These are phyloP conservation scores for Ambrosia artemisiifolia DNA, from an alignment of 129 eudicot species.

Conservation along the genomic window DNA sequence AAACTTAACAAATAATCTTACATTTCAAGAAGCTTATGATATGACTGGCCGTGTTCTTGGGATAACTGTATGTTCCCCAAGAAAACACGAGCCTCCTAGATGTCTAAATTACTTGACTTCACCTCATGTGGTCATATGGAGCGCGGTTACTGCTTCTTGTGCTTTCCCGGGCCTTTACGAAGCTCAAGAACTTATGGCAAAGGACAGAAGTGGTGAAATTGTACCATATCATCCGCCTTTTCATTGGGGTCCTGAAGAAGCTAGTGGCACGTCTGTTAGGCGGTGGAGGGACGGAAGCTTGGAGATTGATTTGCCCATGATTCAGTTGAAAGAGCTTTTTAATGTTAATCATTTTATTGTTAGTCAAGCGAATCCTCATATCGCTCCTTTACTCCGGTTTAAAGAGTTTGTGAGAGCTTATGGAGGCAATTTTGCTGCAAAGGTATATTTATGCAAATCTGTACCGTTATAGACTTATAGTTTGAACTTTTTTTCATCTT, in stretches of 20 bases:
- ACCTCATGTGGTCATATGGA: conserved; percentile 95
- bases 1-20: conserved; percentile 76
- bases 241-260: conserved; percentile 75
- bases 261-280: conserved; percentile 52
- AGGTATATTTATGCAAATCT: conserved; percentile 46
- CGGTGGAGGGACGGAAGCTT: conserved; percentile 99
- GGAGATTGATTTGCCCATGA: conserved; percentile 95
- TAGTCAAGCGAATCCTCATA: conserved; percentile 98
- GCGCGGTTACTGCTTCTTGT: conserved; percentile 98
- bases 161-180: conserved; percentile 98
- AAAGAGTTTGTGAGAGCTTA: conserved; percentile 82
- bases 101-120: conserved; percentile 93
- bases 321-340: conserved; percentile 90
- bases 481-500: not conserved
- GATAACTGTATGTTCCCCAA: conserved; percentile 91
- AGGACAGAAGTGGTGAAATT: conserved; percentile 78
- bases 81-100: conserved; percentile 95
- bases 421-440: conserved; percentile 94
- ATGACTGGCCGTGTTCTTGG: conserved; percentile 94
- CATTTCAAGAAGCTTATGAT: conserved; percentile 95
- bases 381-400: conserved; percentile 74
- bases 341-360: conserved; percentile 98
- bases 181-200: conserved; percentile 96
- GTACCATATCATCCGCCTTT: conserved; percentile 98
- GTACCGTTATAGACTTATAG: not conserved